Conservation (phyloP, 2,329 filamentous ascomycete species). For the Dactylella cylindrospora region DNA sequence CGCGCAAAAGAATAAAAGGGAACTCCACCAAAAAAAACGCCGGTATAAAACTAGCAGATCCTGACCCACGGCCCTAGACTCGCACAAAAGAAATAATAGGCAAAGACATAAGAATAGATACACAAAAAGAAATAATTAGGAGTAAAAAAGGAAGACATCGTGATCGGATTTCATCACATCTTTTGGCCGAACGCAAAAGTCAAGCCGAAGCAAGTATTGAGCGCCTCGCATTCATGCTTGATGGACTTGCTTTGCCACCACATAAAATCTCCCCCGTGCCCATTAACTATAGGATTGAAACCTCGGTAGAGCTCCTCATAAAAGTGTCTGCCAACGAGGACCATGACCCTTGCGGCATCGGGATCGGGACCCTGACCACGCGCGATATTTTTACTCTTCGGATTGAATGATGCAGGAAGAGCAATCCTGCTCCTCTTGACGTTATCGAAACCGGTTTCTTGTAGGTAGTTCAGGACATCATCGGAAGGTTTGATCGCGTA, state of each 20-base stretch:
- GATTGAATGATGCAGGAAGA: conserved; percentile 40
- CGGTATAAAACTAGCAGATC: conserved; percentile 32
- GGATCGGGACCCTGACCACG: conserved; percentile 32
- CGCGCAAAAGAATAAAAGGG: conserved; percentile 5
- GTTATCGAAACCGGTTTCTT: conserved; percentile 42
- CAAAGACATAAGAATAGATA: conserved; percentile 16
- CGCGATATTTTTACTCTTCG: conserved; percentile 32
- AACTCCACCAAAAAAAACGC: conserved; percentile 30
- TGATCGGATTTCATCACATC: too few relatives aligned
- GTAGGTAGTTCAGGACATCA: conserved; percentile 36
- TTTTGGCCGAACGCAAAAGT: conserved; percentile 45
- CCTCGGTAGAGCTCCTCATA: conserved; percentile 42
- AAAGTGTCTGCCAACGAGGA: conserved; percentile 42
- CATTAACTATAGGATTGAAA: conserved; percentile 30
- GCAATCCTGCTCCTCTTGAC: conserved; percentile 44
- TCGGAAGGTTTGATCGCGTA: conserved; percentile 41
- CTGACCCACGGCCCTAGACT: conserved; percentile 12
- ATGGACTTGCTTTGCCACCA: conserved; percentile 45
- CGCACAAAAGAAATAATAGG: conserved; percentile 3
- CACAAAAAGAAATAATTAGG: neutral
- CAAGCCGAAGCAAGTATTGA: conserved; percentile 41
- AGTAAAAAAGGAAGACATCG: neutral
- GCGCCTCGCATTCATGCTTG: conserved; percentile 42
- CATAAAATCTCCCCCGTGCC: conserved; percentile 18
- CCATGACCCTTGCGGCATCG: conserved; percentile 45